Evolutionary conservation across 2,329 filamentous ascomycete species (phyloP), one percentile per base, ranked within the genome.

Genomic region (Aureobasidium uvarum): DNA sequence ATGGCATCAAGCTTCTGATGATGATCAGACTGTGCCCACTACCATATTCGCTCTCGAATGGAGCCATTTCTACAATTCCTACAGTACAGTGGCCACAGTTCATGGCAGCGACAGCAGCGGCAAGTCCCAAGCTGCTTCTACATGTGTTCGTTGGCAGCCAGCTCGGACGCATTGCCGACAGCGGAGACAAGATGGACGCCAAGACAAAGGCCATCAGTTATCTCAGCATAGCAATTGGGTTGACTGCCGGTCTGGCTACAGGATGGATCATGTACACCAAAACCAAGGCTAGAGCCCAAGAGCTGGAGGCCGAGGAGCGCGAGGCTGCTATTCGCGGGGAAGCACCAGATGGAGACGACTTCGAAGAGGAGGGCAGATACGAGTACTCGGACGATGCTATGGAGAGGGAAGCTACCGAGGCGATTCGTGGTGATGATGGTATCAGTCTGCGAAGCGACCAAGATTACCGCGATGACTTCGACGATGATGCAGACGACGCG

Each of bases 11-110:
- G 72, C 87, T 98, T 63, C 83, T 99, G 52, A 88, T 91, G 68
- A 96, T 95, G 84, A 95, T 99, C 71, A 86, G 95, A 36, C 84
- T 98, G 69, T 98, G 94, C 73, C 95, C 95, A 1, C 76, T 99
- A 67, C 95, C 95, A 16, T 99, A 96, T 76, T 95, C 90, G 62
- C 81, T 98, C 70, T 93, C 90, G 74, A 99, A 99, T 74, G 95
- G 92, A 59, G 96, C 96, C 67, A 86, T 99, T 64, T 92, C 92
- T 36, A 98, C 95, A 1, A 93, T 99, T 68, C 93, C 93, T 2
- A 96, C 90, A 38, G 91, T 99, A 39, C 84, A 88, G 28, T 90
- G 90, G 46, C 76, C 84, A 67, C 85, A 85, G 54, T 98, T 96
- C 78, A 88, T 88, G 38, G 75, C 92, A 52, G 94, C 95, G 6